Evolutionary conservation across 176 grass and related monocot species (phyloP), one percentile per base, ranked within the genome.

Genomic region (Avena atlantica): DNA sequence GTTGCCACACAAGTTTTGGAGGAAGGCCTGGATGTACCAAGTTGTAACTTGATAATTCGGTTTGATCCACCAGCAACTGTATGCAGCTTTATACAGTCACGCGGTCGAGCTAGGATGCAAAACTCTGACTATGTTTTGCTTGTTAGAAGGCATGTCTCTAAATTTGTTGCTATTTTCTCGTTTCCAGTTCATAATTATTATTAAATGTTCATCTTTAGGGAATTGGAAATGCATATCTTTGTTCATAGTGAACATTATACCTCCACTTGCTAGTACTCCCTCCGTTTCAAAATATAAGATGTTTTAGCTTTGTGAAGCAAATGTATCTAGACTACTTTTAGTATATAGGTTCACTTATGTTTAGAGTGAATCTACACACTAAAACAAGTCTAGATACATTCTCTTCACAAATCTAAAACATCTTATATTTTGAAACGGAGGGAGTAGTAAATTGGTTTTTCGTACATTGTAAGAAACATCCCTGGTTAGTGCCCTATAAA

Each of bases 81-180:
- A 58, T 76, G 88, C 80, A 97, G 95, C 78, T 97, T 97, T 92
- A 97, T 97, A 87, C 95, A 97, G 79, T 97, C 95, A 42, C 84
- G 92, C 37, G 95, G 95, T 31, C 95, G 95, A 49, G 95, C 95
- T 64, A 86, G 95, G 82, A 92, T 81, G 89, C 84, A 84, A 81
- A 86, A 84, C 53, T 97, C 95, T 83, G 81, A 97, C 48, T 97
- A 92, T 88, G 27, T 97, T 63, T 82, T 97, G 61, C 82, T 97
- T 73, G 37, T 94, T 79, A 84, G 45, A 80, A 74, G 89, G 95
- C 84, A 97, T 80, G 84, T 68, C 69, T 62, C 73, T 66, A 23
- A 31, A 8, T 79, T 14, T 53, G 42, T 65, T 25, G 8, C 3
- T 84, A 53, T 73, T 83, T 8, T 78, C 56, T 23, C 73, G 1